Conservation (phyloP, 257 asterid species). For the Capsicum rhomboideum region DNA sequence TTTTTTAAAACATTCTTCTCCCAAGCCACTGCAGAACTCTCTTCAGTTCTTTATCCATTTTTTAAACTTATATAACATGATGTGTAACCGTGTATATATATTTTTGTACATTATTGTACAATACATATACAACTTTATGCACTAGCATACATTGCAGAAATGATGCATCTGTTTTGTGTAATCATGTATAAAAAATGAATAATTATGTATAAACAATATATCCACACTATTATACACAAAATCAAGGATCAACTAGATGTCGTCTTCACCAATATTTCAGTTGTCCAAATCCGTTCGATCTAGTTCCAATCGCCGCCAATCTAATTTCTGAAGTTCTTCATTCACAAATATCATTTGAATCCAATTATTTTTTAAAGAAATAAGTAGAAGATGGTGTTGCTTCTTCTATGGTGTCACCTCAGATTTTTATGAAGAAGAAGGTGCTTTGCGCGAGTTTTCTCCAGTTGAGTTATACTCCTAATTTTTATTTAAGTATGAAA, state of each 20-base stretch:
- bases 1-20: neutral
- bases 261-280: neutral
- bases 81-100: neutral
- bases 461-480: too few relatives aligned
- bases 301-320: neutral
- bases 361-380: neutral
- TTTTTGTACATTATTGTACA: too few relatives aligned
- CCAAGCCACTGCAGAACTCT: neutral
- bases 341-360: neutral
- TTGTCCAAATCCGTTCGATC: neutral
- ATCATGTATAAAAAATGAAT: neutral
- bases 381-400: too few relatives aligned
- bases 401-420: too few relatives aligned
- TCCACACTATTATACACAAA: neutral
- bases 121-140: neutral
- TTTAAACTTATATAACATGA: neutral
- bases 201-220: neutral
- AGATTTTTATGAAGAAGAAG: too few relatives aligned
- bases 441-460: too few relatives aligned
- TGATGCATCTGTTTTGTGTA: neutral
- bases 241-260: neutral
- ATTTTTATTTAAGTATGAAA: too few relatives aligned
- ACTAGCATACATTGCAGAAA: neutral
- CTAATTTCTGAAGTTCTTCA: neutral
- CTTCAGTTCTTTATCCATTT: neutral